These are phyloP conservation scores for Narthecium ossifragum DNA, from an alignment of 106 monocot genomes.

Conservation along the genomic window DNA sequence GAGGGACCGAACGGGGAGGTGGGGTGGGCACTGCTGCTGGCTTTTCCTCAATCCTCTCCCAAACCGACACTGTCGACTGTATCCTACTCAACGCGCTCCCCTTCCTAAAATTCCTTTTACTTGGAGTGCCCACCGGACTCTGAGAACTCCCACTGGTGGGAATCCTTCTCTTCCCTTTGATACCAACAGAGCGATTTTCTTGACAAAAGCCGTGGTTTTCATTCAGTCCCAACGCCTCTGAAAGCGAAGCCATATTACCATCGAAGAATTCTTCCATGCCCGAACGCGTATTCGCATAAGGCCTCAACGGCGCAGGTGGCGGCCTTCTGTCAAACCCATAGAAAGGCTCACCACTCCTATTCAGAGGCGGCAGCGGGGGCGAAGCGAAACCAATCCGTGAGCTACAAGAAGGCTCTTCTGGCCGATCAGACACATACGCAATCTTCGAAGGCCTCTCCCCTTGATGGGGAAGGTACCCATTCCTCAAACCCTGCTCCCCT, in stretches of 20 bases:
- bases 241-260: too few species aligned
- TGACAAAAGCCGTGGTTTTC: slow-evolving; percentile 4
- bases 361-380: not conserved
- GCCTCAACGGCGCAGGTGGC: not conserved
- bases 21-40: too few species aligned
- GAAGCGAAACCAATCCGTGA: not conserved
- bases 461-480: too few species aligned
- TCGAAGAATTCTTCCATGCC: not conserved
- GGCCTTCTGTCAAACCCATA: too few species aligned
- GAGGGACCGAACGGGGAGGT: slow-evolving; percentile 1
- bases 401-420: not conserved
- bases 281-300: not conserved
- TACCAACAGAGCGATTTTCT: slow-evolving; percentile 8
- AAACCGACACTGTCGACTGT: slow-evolving; percentile 46
- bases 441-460: too few species aligned
- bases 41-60: slow-evolving; percentile 58
- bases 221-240: too few species aligned
- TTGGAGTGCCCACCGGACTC: not conserved
- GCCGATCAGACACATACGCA: not conserved
- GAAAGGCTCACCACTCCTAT: not conserved
- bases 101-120: slow-evolving; percentile 16
- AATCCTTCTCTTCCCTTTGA: slow-evolving; percentile 25
- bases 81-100: slow-evolving; percentile 26
- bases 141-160: slow-evolving; percentile 3
- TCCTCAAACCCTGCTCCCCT: too few species aligned